Conservation (phyloP, 2,329 filamentous ascomycete genomes). For the Penicillium sp. region DNA sequence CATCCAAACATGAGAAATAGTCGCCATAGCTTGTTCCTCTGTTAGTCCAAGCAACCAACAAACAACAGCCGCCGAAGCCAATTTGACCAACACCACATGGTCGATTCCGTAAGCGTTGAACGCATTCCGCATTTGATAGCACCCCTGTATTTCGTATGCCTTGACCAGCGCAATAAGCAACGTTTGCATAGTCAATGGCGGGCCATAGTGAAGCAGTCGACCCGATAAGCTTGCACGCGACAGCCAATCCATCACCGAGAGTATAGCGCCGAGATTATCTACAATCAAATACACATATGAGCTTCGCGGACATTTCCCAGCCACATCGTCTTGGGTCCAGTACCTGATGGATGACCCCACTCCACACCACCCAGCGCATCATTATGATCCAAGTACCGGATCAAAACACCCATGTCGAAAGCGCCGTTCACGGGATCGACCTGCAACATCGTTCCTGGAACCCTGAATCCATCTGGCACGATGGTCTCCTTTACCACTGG, state of each 20-base stretch:
- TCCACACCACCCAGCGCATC: constrained; percentile 44
- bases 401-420: constrained; percentile 41
- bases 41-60: constrained; percentile 39
- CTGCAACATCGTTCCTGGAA: constrained; percentile 40
- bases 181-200: constrained; percentile 33
- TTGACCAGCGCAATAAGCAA: constrained; percentile 40
- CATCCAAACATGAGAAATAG: constrained; percentile 43
- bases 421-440: constrained; percentile 42
- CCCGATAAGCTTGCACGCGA: constrained; percentile 17
- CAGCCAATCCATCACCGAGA: constrained; percentile 37
- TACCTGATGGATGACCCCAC: constrained; percentile 46
- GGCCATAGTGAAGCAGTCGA: constrained; percentile 9
- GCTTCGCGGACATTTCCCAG: neutral
- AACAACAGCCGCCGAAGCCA: constrained; percentile 42
- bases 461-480: constrained; percentile 34
- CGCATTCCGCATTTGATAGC: constrained; percentile 36
- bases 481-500: constrained; percentile 15
- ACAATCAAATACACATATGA: neutral
- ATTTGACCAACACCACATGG: constrained; percentile 44
- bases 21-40: constrained; percentile 34
- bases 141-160: constrained; percentile 47
- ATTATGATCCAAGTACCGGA: constrained; percentile 46
- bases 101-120: constrained; percentile 46
- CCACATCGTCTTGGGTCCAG: neutral
- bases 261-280: constrained; percentile 44